These are phyloP conservation scores for Neonectria punicea DNA, from an alignment of 2,329 filamentous ascomycete genomes.

Conservation along the genomic window DNA sequence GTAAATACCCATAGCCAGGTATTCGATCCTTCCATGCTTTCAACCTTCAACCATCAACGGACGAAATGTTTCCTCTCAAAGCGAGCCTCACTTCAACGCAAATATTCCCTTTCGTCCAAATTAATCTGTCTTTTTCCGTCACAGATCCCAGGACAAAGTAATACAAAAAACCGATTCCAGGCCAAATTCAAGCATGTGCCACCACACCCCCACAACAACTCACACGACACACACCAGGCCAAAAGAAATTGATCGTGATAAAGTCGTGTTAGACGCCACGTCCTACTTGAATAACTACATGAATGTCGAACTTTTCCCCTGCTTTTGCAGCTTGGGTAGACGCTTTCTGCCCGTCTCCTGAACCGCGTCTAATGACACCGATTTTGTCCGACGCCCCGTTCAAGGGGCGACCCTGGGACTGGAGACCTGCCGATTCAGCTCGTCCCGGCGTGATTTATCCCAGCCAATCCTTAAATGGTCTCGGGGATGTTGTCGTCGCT, in stretches of 20 bases:
- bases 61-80: constrained; percentile 4
- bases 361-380: constrained; percentile 41
- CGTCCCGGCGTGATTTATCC: constrained; percentile 28
- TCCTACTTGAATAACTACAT: constrained; percentile 44
- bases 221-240: constrained; percentile 6
- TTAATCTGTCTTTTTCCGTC: background rate
- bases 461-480: constrained; percentile 48
- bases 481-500: constrained; percentile 82
- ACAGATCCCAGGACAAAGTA: background rate
- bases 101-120: background rate
- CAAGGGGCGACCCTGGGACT: constrained; percentile 27
- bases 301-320: constrained; percentile 44
- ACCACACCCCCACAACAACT: constrained; percentile 1
- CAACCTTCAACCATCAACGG: background rate
- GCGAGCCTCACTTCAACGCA: constrained; percentile 1
- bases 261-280: constrained; percentile 43
- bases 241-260: constrained; percentile 38
- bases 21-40: background rate
- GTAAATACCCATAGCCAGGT: constrained; percentile 6
- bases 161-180: background rate
- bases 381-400: constrained; percentile 39
- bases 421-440: constrained; percentile 32
- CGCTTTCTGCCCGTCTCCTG: constrained; percentile 35
- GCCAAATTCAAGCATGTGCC: background rate
- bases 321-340: constrained; percentile 37